Percentiles rank a stretch among this genome's conserved stretches.
Conservation (phyloP, 495 filamentous ascomycete genomes). For the Chaetomium tenue region DNA sequence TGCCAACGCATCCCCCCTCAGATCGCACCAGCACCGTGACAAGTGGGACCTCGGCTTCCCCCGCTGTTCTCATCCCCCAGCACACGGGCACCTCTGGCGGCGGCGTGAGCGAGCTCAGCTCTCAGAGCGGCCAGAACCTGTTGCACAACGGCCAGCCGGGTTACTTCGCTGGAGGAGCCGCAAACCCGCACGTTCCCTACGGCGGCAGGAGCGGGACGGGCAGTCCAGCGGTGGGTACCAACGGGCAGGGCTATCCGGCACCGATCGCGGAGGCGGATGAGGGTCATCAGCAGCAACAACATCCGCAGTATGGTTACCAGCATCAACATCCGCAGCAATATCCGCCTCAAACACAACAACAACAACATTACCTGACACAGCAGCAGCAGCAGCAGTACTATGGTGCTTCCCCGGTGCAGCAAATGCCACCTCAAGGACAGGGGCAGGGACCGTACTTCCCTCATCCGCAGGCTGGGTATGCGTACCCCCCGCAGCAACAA, state of each 20-base stretch:
- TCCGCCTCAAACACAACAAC: neutral
- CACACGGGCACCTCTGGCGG: conserved; percentile 24
- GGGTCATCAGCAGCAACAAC: neutral
- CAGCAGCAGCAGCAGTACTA: conserved; percentile 13
- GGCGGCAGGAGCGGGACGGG: conserved; percentile 4
- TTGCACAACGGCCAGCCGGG: conserved; percentile 5
- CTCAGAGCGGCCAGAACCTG: conserved; percentile 6
- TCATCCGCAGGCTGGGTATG: conserved; percentile 11
- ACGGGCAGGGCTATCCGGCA: conserved; percentile 10
- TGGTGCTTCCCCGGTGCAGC: neutral
- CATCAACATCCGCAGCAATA: conserved; percentile 14
- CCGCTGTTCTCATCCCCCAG: conserved; percentile 15
- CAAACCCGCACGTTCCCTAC: too few species aligned
- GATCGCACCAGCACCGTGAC: neutral
- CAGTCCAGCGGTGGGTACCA: neutral
- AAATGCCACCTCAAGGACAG: neutral
- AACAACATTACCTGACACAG: neutral
- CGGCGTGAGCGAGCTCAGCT: conserved; percentile 25
- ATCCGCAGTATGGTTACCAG: neutral
- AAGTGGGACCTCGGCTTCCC: neutral
- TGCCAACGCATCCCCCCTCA: neutral
- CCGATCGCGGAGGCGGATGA: conserved; percentile 27
- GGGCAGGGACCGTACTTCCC: neutral
- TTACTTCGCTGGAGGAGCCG: too few species aligned
- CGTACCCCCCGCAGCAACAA: conserved; percentile 13